These are phyloP conservation scores for Parietaria judaica DNA, from an alignment of 306 rosid genomes.

Conservation along the genomic window DNA sequence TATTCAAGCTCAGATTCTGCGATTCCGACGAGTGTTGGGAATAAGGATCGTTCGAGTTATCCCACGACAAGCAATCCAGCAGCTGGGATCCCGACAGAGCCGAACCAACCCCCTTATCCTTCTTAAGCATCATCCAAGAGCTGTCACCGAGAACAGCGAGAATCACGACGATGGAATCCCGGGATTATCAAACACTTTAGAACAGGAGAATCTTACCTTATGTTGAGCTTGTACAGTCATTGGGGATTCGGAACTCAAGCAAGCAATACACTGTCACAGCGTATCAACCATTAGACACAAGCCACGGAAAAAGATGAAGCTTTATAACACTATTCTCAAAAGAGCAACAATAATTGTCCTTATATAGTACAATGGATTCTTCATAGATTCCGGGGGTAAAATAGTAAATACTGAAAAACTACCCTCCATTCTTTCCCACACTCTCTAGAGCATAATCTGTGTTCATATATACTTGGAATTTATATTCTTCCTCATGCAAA, in stretches of 20 bases:
- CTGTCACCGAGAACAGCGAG: constrained; percentile 10
- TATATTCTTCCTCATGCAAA: too few relatives aligned
- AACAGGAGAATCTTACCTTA: constrained; percentile 19
- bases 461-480: too few relatives aligned
- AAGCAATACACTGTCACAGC: constrained; percentile 15
- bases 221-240: constrained; percentile 17
- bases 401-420: too few relatives aligned
- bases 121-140: constrained; percentile 21
- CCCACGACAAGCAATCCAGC: constrained; percentile 21
- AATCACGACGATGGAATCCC: constrained; percentile 10
- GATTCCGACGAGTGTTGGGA: constrained; percentile 37
- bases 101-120: constrained; percentile 25
- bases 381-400: too few relatives aligned
- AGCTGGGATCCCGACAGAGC: constrained; percentile 14
- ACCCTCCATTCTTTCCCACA: too few relatives aligned
- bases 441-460: too few relatives aligned
- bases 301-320: constrained; percentile 6
- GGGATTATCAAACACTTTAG: constrained; percentile 16
- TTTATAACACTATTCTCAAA: not conserved
- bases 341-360: too few relatives aligned
- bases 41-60: constrained; percentile 27
- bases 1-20: constrained; percentile 30
- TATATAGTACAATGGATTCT: too few relatives aligned
- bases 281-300: constrained; percentile 11
- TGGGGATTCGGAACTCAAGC: constrained; percentile 14